phyloP scores from a whole-genome alignment of 768 basidiomycete genomes.

The Termitomyces eurrhizus region DNA sequence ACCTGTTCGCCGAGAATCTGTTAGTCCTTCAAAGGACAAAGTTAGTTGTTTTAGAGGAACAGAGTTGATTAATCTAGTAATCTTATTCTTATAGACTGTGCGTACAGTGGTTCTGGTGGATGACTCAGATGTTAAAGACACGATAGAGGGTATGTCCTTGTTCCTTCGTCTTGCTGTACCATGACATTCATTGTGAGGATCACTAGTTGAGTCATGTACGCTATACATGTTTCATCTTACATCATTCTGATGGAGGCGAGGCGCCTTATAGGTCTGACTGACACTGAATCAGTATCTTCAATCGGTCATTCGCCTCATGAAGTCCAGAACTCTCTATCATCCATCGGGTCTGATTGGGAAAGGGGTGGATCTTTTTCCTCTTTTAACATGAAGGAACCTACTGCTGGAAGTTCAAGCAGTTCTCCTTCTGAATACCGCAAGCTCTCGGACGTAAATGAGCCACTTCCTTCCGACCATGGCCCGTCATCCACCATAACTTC shows the following conservation, averaged over 20 bases:
- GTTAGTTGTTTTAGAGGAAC: not conserved
- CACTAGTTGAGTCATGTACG: not conserved
- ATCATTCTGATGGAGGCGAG: not conserved
- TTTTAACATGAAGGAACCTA: constrained; percentile 1
- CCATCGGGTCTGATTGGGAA: constrained; percentile 9
- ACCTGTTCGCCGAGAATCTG: too few species aligned
- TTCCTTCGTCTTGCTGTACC: not conserved
- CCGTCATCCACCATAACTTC: not conserved
- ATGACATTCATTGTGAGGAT: not conserved
- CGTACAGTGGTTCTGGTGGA: not conserved
- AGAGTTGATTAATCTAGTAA: not conserved
- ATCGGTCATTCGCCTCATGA: not conserved
- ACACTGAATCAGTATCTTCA: constrained; percentile 2
- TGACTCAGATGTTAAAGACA: constrained; percentile 12
- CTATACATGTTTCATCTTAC: not conserved
- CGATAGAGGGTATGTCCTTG: constrained; percentile 6
- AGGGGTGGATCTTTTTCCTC: not conserved
- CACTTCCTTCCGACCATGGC: not conserved
- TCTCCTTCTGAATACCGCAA: constrained; percentile 16
- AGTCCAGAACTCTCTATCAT: constrained; percentile 5
- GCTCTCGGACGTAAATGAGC: not conserved
- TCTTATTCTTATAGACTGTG: not conserved
- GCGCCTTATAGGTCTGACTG: constrained; percentile 12
- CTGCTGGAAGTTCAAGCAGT: not conserved
- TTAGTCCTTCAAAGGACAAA: not conserved